Evolutionary conservation across 2,329 filamentous ascomycete species (phyloP).

Genomic region (Rasamsonia emersonii): DNA sequence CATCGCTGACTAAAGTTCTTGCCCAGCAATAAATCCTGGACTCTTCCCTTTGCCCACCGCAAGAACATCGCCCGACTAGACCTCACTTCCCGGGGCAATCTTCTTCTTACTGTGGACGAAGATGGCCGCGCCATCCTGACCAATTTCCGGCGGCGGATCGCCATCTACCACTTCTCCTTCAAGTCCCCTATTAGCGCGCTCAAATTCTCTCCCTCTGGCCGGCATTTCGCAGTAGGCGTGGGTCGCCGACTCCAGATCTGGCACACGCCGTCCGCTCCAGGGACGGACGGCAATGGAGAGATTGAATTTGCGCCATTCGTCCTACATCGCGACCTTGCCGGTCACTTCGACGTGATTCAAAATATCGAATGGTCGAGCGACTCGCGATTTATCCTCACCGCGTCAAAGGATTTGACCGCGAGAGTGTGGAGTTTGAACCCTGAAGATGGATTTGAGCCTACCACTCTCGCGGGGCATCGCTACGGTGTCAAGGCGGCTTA

Average conservation of each 20-base stretch:
- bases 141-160: conserved; percentile 75
- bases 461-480: conserved; percentile 81
- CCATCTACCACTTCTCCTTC: conserved; percentile 94
- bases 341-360: conserved; percentile 79
- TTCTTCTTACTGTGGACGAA: conserved; percentile 87
- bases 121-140: conserved; percentile 90
- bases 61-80: conserved; percentile 86
- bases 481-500: conserved; percentile 90
- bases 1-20: conserved; percentile 3
- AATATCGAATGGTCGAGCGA: conserved; percentile 94
- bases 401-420: conserved; percentile 85
- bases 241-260: conserved; percentile 88
- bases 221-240: conserved; percentile 80
- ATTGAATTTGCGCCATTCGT: conserved; percentile 95
- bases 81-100: conserved; percentile 80
- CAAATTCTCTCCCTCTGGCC: conserved; percentile 82
- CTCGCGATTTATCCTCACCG: conserved; percentile 86
- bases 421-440: conserved; percentile 89
- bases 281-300: conserved; percentile 67
- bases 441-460: conserved; percentile 82
- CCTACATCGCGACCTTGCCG: conserved; percentile 72
- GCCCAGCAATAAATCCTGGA: conserved; percentile 37
- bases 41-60: conserved; percentile 70
- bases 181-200: conserved; percentile 72
- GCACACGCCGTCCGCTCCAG: conserved; percentile 87